These are phyloP conservation scores for Tricholoma hemisulphureum DNA, from an alignment of 768 basidiomycete species.

Conservation along the genomic window DNA sequence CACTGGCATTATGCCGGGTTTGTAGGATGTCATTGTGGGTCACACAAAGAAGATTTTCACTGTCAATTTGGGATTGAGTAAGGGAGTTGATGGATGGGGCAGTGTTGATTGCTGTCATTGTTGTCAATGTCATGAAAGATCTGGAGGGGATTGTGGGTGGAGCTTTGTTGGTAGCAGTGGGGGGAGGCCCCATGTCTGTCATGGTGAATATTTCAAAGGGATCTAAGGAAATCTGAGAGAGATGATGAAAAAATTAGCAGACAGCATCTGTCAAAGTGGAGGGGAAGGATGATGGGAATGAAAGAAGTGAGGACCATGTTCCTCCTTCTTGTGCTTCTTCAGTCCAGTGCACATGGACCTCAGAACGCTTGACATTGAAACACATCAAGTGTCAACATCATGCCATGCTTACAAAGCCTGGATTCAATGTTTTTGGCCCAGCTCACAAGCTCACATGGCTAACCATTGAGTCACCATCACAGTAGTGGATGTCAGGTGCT, in stretches of 20 bases:
- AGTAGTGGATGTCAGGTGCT: no score
- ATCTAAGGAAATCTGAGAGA: neutral
- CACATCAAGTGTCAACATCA: no score
- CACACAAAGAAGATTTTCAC: neutral
- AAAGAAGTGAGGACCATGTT: no score
- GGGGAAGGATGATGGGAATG: no score
- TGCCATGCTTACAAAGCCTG: no score
- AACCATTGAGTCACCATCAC: no score
- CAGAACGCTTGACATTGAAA: no score
- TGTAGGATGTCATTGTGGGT: neutral
- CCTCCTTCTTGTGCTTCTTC: no score
- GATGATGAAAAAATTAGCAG: neutral
- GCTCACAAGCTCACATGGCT: no score
- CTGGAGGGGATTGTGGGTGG: neutral
- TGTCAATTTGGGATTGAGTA: constrained; percentile 1
- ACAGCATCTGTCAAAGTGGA: neutral
- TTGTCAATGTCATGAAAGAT: neutral
- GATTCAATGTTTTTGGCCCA: no score
- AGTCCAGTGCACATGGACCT: no score
- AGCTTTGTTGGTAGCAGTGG: constrained; percentile 6
- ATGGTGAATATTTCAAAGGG: neutral
- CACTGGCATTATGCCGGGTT: neutral
- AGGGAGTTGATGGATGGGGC: neutral
- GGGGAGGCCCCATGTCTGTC: constrained; percentile 4
- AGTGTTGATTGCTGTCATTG: neutral